Base-by-base conservation (phyloP, 306 rosid genomes). In the Arachis stenosperma region DNA sequence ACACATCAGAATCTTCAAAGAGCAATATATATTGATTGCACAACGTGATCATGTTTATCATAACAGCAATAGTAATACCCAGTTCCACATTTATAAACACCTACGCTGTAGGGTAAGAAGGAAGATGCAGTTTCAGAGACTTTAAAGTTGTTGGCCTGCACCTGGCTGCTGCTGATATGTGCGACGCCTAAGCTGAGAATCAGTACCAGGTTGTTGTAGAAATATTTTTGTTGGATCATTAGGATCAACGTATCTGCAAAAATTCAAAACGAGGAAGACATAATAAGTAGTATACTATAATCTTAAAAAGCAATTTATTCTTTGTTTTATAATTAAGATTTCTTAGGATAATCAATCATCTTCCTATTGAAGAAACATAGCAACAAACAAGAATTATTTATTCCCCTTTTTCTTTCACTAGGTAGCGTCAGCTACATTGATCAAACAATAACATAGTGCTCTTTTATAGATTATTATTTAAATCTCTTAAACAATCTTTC, bases 211-310 rank as follows among this genome's bases (percentile, higher is more conserved):
- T 82, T 95, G 99, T 84, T 95, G 99, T 83, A 95, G 75, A 92
- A 88, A 95, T 73, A 95, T 95, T 70, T 59, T 95, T 0, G 99
- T 95, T 13, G 99, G 99, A 87, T 95, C 98, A 69, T 88, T 91
- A 9, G 99, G 99, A 78, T 95, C 99, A 22, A 95, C 98, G 30
- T 90, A 95, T 79, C 99, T 95, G 92, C 90, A 91, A n/a, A 52
- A 70, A 82, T 50, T 4, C 14, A 63, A 67, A 33, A 33, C 4
- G 37, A 1, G 4, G 4, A 33, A 1, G 4, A 33, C 37, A 33
- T 33, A 33, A 33, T 33, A 2, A 33, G 37, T 33, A 33, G 37
- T 33, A 33, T 33, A 2, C 37, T 33, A 33, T 33, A 33, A 33
- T 33, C 37, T 33, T 33, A 33, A 33, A 33, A 33, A 33, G 37